Evolutionary conservation across 2,329 filamentous ascomycete species (phyloP), one percentile per base, ranked within the genome.

Genomic region (Scortechinia acanthostroma): DNA sequence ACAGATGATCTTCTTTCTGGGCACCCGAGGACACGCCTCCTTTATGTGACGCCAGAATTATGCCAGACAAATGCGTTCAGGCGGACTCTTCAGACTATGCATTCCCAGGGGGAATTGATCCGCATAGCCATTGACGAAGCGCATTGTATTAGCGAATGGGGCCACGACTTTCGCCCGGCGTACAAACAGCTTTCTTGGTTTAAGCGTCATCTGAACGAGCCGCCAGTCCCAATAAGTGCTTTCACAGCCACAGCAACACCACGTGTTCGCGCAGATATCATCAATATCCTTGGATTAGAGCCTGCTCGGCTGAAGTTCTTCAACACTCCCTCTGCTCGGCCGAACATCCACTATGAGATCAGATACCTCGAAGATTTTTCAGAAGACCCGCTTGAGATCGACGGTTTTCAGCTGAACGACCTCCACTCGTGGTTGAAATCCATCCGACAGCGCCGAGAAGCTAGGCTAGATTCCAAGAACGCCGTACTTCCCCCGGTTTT

Each of bases 141-240:
- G 2, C 91, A 97, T 62, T 97, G 91, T 61, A 95, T 97, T 53
- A 95, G 88, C 20, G 91, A 96, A 80, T 96, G 91, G 91, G 91
- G 91, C 2, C 91, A 97, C 60, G 91, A 97, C 62, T 97, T 97
- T 59, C 85, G 91, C n/a, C 87, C 84, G 25, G 87, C 90, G 47
- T 97, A 95, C 64, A 90, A 93, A 58, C 78, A 85, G 17, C 74
- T 97, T 4, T 83, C 79, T 2, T 96, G 88, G 81, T 93, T 97
- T 68, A 84, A 87, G 53, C 74, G 80, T 43, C 81, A 81, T 4
- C 90, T 93, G 51, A 88, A 90, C 0, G 76, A 86, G 46, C 35
- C 35, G 17, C 6, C 17, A 10, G 88, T 96, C 0, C 91, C 91
- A 3, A 86, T 97, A 49, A 95, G 93, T 62, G 95, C 90, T 50